Evolutionary conservation across 805 yeast genomes (phyloP), one percentile per base, ranked within the genome.

Genomic region (Cyberlindnera americana): DNA sequence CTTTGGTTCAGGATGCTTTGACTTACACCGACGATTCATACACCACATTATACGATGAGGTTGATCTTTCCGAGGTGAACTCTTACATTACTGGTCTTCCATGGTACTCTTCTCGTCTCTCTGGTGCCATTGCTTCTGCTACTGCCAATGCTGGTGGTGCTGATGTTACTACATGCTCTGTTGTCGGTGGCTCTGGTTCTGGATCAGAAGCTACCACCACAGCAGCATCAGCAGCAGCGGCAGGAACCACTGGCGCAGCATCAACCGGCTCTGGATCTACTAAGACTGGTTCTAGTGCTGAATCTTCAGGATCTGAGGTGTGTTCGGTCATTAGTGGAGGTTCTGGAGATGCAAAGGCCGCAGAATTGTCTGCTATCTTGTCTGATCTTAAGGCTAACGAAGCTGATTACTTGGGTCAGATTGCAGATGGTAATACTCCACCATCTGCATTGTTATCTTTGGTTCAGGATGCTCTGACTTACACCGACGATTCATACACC

Each of bases 1-100:
- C 35, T 10, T 16, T 62, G 10, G 59, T 55, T 41, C 52, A 51
- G 24, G 49, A 50, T 25, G 46, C 51, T 16, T 38, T 43, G 11
- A 58, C 66, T 29, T 61, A 57, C 46, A 60, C 57, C 9, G 64
- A 63, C 37, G 57, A 58, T 19, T 52, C 60, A 14, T 62, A 54
- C 49, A 62, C 66, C 35, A 47, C 63, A 25, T 48, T 62, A 38
- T 60, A 47, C 46, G 15, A 35, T 19, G 40, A 47, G 35, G 47
- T 62, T 29, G 60, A 61, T 40, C 36, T 46, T 37, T 28, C 36
- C 35, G 53, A 46, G 12, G 50, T 62, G 7, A 43, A 52, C 4
- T 33, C 54, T 15, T 54, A 56, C 33, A 52, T 61, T 27, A 51
- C 60, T 17, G 56, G 53, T 21, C 48, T 62, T 23, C 62, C 65